Base-by-base conservation (phyloP, 2,329 filamentous ascomycete genomes). In the Hortaea werneckii region DNA sequence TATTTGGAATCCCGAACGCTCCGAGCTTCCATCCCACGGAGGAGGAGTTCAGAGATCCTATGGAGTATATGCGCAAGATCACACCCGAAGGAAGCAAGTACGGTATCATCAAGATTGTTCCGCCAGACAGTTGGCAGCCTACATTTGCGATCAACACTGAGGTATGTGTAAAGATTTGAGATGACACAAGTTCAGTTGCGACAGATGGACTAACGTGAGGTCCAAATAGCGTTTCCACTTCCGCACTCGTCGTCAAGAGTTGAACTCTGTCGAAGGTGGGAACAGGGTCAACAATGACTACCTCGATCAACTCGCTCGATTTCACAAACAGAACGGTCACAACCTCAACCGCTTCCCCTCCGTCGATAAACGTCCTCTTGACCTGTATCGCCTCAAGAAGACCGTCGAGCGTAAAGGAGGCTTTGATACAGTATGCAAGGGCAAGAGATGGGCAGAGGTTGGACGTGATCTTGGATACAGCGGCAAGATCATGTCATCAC, bases 361-460 rank as follows among this genome's bases (percentile, higher is more conserved):
- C 61, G 92, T 98, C 49, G 92, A 98, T 68, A 98, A 98, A 70
- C 88, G 94, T 48, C 92, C 92, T 0, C 77, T 98, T 42, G 92
- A 98, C 61, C 74, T 98, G 11, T 98, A 94, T 69, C 87, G 90
- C 58, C 72, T 98, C 49, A 96, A 96, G 66, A 96, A 96, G 63
- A 90, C 90, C 1, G 92, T 98, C 32, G 92, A 96, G 63, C 83
- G 87, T 29, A 81, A 92, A 51, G 92, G 92, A 40, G 92, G 92
- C 3, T 98, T 98, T 58, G 89, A 95, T 45, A 86, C 86, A 61
- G 92, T 98, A 39, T 98, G 92, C 75, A 95, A 95, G 67, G 77
- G 83, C 46, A 98, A 98, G 70, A 96, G 96, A 70, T 98, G 92
- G 92, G 92, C 92, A 11, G 92, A 98, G 66, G 96, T 98, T 57